phyloP scores from a whole-genome alignment of 1,284 basidiomycete species.

The Irpex sp. region DNA sequence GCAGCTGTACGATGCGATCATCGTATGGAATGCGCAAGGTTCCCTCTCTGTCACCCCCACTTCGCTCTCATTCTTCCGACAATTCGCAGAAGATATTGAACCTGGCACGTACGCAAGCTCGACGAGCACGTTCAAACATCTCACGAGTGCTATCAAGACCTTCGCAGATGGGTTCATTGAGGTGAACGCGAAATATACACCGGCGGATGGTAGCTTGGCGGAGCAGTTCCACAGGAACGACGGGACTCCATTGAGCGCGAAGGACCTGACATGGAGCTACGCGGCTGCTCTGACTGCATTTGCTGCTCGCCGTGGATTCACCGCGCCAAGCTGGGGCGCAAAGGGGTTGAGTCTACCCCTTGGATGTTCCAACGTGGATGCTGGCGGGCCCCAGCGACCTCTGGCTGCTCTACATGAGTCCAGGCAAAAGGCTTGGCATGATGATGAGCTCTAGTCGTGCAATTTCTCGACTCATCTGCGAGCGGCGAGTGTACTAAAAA shows the following conservation, averaged over 20 bases:
- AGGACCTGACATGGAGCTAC: constrained; percentile 45
- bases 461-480: too few species aligned
- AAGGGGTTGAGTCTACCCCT: constrained; percentile 47
- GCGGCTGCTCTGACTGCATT: constrained; percentile 40
- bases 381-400: constrained; percentile 11
- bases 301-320: constrained; percentile 30
- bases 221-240: constrained; percentile 35
- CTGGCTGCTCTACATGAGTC: background rate
- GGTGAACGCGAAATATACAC: constrained; percentile 36
- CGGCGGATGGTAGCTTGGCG: constrained; percentile 33
- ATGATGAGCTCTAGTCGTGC: background rate
- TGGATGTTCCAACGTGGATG: constrained; percentile 32
- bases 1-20: constrained; percentile 41
- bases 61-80: constrained; percentile 41
- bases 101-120: constrained; percentile 33
- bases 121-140: constrained; percentile 27
- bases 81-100: constrained; percentile 30
- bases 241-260: constrained; percentile 34
- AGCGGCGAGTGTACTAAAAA: too few species aligned
- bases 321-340: constrained; percentile 63
- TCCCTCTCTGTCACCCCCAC: constrained; percentile 32
- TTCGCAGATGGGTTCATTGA: constrained; percentile 43
- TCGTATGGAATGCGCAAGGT: constrained; percentile 33
- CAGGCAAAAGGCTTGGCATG: background rate
- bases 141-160: constrained; percentile 30